A percentile compares a stretch with the other conserved stretches of the same genome.
phyloP scores from a whole-genome alignment of 75 land plant species.

The Cunninghamia lanceolata region DNA sequence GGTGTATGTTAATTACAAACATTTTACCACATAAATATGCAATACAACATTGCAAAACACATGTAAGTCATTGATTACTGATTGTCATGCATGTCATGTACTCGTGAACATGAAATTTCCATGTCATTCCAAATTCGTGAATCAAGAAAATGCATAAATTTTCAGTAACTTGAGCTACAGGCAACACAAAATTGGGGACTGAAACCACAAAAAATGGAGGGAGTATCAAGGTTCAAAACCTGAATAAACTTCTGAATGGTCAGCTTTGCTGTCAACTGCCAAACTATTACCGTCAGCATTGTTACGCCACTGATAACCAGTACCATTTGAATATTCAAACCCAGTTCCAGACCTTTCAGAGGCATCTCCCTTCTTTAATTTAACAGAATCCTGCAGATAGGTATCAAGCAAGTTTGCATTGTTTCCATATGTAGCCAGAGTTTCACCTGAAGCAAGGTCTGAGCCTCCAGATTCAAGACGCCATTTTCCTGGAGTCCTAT shows the following conservation, averaged over 20 bases:
- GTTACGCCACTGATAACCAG: background rate
- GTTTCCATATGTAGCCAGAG: background rate
- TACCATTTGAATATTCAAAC: conserved; percentile 2
- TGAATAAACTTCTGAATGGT: background rate
- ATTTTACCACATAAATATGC: background rate
- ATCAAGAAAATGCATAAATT: background rate
- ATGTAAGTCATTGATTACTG: background rate
- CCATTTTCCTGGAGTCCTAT: background rate
- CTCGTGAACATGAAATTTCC: background rate
- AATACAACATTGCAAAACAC: background rate
- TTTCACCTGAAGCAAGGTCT: background rate
- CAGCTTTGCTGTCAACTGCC: conserved; percentile 1
- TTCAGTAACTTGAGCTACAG: background rate
- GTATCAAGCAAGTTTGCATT: background rate
- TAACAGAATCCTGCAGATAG: background rate
- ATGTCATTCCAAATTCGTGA: background rate
- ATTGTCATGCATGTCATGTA: background rate
- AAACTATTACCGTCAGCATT: conserved; percentile 1
- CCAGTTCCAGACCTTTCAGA: conserved; percentile 3
- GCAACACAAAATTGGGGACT: background rate
- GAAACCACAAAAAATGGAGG: background rate
- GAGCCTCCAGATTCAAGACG: background rate
- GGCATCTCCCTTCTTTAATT: conserved; percentile 1
- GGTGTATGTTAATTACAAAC: background rate
- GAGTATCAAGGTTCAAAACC: background rate